A percentile compares a stretch with the other conserved stretches of the same genome.
phyloP scores from a whole-genome alignment of 106 monocot genomes.

The Apostasia ramifera region DNA sequence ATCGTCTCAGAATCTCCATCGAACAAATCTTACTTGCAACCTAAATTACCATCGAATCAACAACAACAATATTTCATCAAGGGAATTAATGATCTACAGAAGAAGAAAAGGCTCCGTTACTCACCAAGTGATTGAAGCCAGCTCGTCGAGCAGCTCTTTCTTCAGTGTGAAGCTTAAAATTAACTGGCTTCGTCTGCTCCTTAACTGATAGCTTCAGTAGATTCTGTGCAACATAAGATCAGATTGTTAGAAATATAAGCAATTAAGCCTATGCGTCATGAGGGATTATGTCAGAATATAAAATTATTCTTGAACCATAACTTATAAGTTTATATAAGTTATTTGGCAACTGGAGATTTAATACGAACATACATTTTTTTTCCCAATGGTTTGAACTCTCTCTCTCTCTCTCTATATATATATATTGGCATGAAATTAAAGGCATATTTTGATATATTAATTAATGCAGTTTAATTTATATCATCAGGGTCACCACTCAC shows the following conservation, averaged over 20 bases:
- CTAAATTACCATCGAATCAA: conserved; percentile 11
- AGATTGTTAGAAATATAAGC: neutral
- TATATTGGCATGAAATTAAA: too few species aligned
- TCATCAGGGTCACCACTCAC: too few species aligned
- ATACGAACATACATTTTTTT: too few species aligned
- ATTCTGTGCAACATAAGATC: conserved; percentile 15
- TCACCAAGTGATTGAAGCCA: conserved; percentile 57
- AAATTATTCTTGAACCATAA: too few species aligned
- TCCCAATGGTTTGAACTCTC: too few species aligned
- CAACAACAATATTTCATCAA: too few species aligned
- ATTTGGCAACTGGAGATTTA: too few species aligned
- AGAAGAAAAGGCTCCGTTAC: neutral
- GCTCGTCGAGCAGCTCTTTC: conserved; percentile 60
- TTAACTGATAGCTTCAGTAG: conserved; percentile 21
- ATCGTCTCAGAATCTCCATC: conserved; percentile 47
- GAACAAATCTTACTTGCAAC: conserved; percentile 65
- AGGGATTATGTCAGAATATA: neutral
- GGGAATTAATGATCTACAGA: neutral
- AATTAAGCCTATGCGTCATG: neutral
- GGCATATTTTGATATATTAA: too few species aligned
- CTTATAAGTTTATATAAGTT: too few species aligned
- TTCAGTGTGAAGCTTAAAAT: conserved; percentile 60
- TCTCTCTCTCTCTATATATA: too few species aligned
- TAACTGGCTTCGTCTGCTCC: conserved; percentile 36
- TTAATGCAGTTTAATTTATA: too few species aligned